Conservation (phyloP, 805 yeast genomes). For the Candida berthetii region DNA sequence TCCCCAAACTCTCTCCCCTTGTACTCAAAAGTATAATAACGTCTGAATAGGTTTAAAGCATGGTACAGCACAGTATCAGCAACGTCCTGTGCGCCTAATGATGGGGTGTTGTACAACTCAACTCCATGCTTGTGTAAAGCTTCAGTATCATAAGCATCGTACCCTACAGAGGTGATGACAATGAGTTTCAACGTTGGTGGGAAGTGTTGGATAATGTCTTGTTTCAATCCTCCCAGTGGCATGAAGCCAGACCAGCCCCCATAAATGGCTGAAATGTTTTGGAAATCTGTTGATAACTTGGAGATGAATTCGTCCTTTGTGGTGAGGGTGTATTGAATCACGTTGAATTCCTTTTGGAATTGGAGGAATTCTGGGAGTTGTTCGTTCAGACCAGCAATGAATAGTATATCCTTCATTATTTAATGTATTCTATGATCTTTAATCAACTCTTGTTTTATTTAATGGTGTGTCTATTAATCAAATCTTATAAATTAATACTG, state of each 20-base stretch:
- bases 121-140: slow-evolving; percentile 33
- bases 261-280: slow-evolving; percentile 43
- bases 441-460: background rate
- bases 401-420: slow-evolving; percentile 17
- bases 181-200: slow-evolving; percentile 42
- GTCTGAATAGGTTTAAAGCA: slow-evolving; percentile 47
- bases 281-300: slow-evolving; percentile 28
- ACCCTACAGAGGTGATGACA: slow-evolving; percentile 52
- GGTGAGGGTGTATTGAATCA: slow-evolving; percentile 28
- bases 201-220: slow-evolving; percentile 34
- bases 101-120: slow-evolving; percentile 39
- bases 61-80: slow-evolving; percentile 59
- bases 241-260: slow-evolving; percentile 55
- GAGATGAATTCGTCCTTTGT: slow-evolving; percentile 31
- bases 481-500: too few species aligned
- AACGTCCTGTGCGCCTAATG: slow-evolving; percentile 50
- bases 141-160: slow-evolving; percentile 41
- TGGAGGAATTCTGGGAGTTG: slow-evolving; percentile 28
- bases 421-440: background rate
- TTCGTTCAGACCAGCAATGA: slow-evolving; percentile 38
- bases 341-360: slow-evolving; percentile 31
- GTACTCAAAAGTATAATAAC: slow-evolving; percentile 32
- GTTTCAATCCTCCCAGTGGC: slow-evolving; percentile 42
- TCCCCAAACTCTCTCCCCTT: slow-evolving; percentile 26
- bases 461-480: too few species aligned